Base-by-base conservation (phyloP, 805 yeast species). In the Saccharomycopsis sp. region DNA sequence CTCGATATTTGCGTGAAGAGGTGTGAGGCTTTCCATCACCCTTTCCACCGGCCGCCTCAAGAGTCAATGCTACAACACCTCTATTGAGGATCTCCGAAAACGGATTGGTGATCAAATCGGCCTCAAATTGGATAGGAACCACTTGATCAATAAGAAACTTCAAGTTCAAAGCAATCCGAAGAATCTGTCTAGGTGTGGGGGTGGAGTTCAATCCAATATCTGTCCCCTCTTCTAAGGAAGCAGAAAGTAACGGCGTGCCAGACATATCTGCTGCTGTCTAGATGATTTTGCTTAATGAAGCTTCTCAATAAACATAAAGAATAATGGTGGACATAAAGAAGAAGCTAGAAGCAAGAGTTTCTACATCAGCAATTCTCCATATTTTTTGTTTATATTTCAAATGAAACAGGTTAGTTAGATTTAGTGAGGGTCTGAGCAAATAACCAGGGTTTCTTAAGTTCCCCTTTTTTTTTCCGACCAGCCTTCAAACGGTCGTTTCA, bases 21-120 rank as follows among this genome's bases (percentile, higher is more conserved):
- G 85, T 72, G 0, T 83, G 84, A 23, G 70, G 67, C 54, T 74
- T 70, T 1, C 86, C 87, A 53, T 80, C 71, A 3, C 89, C 89
- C 54, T 75, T 75, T 20, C 96, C 96, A 8, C 96, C 96, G 19
- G 96, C 96, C 3, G 96, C 94, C 29, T 77, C 78, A 57, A 80
- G 75, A 1, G 84, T 86, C 59, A 89, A 75, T 14, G 75, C 68
- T n/a, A 87, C 68, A 1, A 87, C 87, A 17, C 76, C 75, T 2
- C 75, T 75, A 61, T 81, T 85, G 58, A 89, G 70, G 19, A 56
- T 54, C n/a, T 58, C 56, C 3, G 62, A 35, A 20, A 49, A 58
- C n/a, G 60, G 61, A 23, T 52, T 58, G 3, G 81, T 72, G 52
- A 89, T 78, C 2, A 75, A 75, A 2, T 72, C 68, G 15, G 73